These are phyloP conservation scores for Marasmius tenuissimus DNA, from an alignment of 1,284 basidiomycete species.

Conservation along the genomic window DNA sequence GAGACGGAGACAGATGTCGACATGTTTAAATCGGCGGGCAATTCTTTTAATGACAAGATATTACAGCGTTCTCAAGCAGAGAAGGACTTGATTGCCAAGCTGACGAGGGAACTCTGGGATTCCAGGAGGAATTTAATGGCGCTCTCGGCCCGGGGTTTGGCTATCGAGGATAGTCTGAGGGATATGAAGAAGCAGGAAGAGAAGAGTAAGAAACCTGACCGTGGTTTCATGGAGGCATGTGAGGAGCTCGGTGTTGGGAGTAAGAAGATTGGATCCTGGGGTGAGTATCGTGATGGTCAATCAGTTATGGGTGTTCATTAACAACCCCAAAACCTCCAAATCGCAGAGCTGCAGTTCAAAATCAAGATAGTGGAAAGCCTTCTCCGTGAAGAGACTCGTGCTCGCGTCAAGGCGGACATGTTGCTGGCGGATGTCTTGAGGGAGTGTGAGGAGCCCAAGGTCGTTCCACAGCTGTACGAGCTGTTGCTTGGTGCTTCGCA, in stretches of 20 bases:
- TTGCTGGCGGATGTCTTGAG: background rate
- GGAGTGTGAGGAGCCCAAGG: conserved; percentile 1
- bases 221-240: background rate
- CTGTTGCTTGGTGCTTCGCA: background rate
- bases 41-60: background rate
- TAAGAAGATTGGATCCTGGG: background rate
- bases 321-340: background rate
- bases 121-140: background rate
- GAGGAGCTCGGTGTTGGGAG: background rate
- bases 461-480: background rate
- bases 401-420: background rate
- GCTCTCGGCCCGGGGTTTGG: background rate
- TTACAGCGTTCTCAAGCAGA: background rate
- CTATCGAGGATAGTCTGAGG: background rate
- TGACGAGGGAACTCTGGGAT: conserved; percentile 1
- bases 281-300: background rate
- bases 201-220: background rate
- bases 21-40: background rate
- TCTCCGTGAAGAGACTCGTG: background rate
- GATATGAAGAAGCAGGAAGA: background rate
- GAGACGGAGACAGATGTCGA: background rate
- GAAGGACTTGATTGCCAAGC: background rate
- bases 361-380: background rate
- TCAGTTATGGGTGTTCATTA: background rate
- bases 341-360: background rate